These are phyloP conservation scores for Alternaria dauci DNA, from an alignment of 2,329 filamentous ascomycete genomes.

Conservation along the genomic window DNA sequence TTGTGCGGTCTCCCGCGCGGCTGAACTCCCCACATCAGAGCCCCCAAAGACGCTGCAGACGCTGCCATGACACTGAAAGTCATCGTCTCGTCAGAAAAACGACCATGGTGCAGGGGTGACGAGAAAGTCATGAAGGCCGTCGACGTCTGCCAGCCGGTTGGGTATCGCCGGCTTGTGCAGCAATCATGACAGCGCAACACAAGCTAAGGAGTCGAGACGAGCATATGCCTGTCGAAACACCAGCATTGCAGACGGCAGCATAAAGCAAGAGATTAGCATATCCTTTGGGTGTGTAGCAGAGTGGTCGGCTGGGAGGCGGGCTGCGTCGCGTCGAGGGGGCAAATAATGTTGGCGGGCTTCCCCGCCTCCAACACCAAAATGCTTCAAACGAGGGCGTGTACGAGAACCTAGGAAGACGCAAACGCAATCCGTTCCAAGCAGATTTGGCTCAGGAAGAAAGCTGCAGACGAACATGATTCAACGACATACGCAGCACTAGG, in stretches of 20 bases:
- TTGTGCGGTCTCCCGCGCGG: slow-evolving; percentile 1
- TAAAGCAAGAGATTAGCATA: neutral
- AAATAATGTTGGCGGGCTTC: neutral
- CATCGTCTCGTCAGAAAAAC: neutral
- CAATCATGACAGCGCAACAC: neutral
- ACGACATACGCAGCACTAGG: neutral
- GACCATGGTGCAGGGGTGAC: neutral
- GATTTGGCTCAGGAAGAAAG: neutral
- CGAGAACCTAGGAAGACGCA: neutral
- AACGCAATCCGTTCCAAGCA: neutral
- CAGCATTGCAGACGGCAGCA: neutral
- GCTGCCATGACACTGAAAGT: neutral
- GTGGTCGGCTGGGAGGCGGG: neutral
- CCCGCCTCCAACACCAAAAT: neutral
- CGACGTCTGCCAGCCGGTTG: neutral
- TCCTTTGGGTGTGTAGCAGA: neutral
- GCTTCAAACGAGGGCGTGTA: neutral
- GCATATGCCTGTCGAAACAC: neutral
- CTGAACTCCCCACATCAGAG: neutral
- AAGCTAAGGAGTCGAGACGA: neutral
- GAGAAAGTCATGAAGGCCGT: neutral
- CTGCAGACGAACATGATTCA: neutral
- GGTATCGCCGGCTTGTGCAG: neutral
- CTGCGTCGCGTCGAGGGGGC: neutral
- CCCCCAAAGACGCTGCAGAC: neutral